Conservation (phyloP, 306 rosid genomes). For the Ammopiptanthus mongolicus region DNA sequence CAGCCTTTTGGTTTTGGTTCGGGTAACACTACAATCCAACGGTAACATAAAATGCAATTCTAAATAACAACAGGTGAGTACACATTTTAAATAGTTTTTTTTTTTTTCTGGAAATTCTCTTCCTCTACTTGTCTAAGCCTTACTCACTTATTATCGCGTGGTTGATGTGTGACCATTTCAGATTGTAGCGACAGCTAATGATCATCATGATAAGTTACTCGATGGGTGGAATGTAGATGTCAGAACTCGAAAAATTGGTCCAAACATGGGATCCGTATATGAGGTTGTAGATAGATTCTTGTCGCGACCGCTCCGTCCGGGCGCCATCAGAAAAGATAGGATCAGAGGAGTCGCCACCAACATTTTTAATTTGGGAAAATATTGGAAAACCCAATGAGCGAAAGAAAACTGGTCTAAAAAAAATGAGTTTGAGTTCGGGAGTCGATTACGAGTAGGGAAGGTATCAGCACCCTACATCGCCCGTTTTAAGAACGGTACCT, state of each 20-base stretch:
- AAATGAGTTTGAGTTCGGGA: no score
- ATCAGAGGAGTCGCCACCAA: no score
- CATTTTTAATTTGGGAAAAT: no score
- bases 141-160: conserved; percentile 6
- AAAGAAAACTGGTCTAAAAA: no score
- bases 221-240: conserved; percentile 67
- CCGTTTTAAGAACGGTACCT: no score
- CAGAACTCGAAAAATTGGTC: conserved; percentile 70
- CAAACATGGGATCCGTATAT: conserved; percentile 50
- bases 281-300: conserved; percentile 44
- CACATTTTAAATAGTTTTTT: background rate
- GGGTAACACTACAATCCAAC: no score
- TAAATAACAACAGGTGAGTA: conserved; percentile 49
- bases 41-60: conserved; percentile 21
- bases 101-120: conserved; percentile 11
- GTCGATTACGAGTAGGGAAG: no score
- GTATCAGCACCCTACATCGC: no score
- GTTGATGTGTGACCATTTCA: conserved; percentile 27
- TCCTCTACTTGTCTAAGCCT: conserved; percentile 2
- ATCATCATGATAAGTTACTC: conserved; percentile 82
- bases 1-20: no score
- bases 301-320: no score
- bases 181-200: conserved; percentile 36
- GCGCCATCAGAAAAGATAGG: no score
- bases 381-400: no score